Base-by-base conservation (phyloP, 2,329 filamentous ascomycete species). In the Xylariaceae sp. region DNA sequence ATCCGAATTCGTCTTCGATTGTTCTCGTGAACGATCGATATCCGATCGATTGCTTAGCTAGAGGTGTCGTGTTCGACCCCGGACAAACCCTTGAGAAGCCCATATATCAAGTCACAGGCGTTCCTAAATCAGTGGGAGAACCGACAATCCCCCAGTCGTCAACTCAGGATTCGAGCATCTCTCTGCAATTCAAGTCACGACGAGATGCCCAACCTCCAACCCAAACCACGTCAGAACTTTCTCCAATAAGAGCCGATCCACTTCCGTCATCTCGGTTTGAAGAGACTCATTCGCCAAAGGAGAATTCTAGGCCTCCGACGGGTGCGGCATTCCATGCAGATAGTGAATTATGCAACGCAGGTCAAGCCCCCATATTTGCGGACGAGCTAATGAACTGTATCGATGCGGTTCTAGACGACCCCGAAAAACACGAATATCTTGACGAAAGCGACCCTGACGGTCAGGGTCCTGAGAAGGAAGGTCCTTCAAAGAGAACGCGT, bases 21-120 rank as follows among this genome's bases (percentile, higher is more conserved):
- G 63, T 78, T 2, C 62, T 96, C 3, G 85, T 92, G 9, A 87
- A 85, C 52, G 86, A 89, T 42, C 74, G 77, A 0, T 93, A 88
- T 62, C 82, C 86, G 0, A 73, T 87, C 2, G 87, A 92, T 50
- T 92, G 88, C 59, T 79, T 90, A 30, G 72, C 74, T 29, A 85
- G 82, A 57, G 75, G 77, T 5, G 71, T 73, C 1, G 58, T 91
- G 1, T 70, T 90, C 13, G 83, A 89, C 57, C 77, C 81, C 4
- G 72, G 72, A 3, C 83, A 86, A 60, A 70, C 71, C 16, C 81
- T 82, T 36, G 72, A 73, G 3, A 83, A 86, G 62, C 69, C 70
- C 21, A 81, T 81, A 40, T 94, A 91, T 64, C 72, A 68, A 53
- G 77, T 89, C 21, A 67, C 66, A 45, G 89, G 81, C 35, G 75